Percentiles rank a stretch among this genome's conserved stretches.
Evolutionary conservation across 1,284 basidiomycete genomes (phyloP).

Genomic region (Leccinum pachyderme): DNA sequence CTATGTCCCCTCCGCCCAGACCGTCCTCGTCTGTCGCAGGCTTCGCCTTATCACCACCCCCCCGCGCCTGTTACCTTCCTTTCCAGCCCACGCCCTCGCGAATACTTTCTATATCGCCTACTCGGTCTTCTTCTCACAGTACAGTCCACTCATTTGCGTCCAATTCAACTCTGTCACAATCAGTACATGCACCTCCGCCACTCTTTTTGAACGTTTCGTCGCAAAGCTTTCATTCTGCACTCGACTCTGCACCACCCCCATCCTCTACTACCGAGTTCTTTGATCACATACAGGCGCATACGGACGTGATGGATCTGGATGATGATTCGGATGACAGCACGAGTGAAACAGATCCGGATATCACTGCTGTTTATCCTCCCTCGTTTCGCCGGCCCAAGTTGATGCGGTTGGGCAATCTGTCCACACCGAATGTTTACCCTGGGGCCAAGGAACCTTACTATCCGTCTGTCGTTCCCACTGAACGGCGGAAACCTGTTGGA

Average conservation of each 20-base stretch:
- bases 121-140: slow-evolving; percentile 28
- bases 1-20: slow-evolving; percentile 51
- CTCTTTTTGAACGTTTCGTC: slow-evolving; percentile 38
- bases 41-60: slow-evolving; percentile 50
- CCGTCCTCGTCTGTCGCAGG: slow-evolving; percentile 44
- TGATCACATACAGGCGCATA: slow-evolving; percentile 64
- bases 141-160: slow-evolving; percentile 33
- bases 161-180: slow-evolving; percentile 27
- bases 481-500: slow-evolving; percentile 39
- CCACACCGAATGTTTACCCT: slow-evolving; percentile 34
- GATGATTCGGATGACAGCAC: slow-evolving; percentile 37
- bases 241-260: slow-evolving; percentile 54
- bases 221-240: slow-evolving; percentile 38
- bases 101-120: slow-evolving; percentile 16
- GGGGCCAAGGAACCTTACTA: slow-evolving; percentile 30
- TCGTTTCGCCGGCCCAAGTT: slow-evolving; percentile 35
- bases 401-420: slow-evolving; percentile 42
- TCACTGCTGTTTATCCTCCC: slow-evolving; percentile 28
- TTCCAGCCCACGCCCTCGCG: slow-evolving; percentile 21
- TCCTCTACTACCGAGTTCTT: slow-evolving; percentile 70
- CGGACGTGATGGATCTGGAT: slow-evolving; percentile 69
- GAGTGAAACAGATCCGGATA: slow-evolving; percentile 32
- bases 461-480: slow-evolving; percentile 27
- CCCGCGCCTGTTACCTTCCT: slow-evolving; percentile 39
- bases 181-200: slow-evolving; percentile 25